Percentiles rank a stretch among this genome's conserved stretches.
These are phyloP conservation scores for Apiotrichum mycotoxinovorans DNA, from an alignment of 1,284 basidiomycete genomes.

Conservation along the genomic window DNA sequence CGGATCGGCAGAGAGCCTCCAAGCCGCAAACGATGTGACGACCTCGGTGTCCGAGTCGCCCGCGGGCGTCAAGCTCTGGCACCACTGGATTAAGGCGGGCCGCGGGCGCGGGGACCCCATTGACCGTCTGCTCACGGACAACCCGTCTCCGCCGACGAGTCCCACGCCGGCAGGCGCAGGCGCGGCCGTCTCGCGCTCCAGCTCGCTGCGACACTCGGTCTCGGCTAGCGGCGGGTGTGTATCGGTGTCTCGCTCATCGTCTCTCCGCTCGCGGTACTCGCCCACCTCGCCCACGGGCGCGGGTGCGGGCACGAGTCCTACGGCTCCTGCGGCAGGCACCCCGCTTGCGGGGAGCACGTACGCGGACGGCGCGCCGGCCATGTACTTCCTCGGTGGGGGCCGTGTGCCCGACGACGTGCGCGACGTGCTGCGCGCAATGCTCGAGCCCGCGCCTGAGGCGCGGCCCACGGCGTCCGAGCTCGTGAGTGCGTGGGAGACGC, in stretches of 20 bases:
- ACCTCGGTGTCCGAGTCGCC: conserved; percentile 7
- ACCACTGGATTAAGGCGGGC: conserved; percentile 29
- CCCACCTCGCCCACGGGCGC: neutral
- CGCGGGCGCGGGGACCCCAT: conserved; percentile 5
- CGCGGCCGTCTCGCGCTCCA: neutral
- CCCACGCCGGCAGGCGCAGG: too few relatives aligned
- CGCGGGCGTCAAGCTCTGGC: conserved; percentile 34
- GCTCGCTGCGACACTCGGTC: neutral
- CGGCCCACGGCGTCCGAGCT: conserved; percentile 38
- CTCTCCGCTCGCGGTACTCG: neutral
- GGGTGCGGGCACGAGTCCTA: neutral
- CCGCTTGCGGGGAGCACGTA: conserved; percentile 12
- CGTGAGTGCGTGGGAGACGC: conserved; percentile 30
- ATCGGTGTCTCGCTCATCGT: conserved; percentile 2
- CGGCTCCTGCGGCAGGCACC: too few relatives aligned
- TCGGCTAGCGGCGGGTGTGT: neutral
- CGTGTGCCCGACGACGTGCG: conserved; percentile 29
- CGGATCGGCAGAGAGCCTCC: conserved; percentile 32
- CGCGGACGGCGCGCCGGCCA: conserved; percentile 33
- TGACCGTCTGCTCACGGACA: conserved; percentile 4
- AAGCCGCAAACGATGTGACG: conserved; percentile 28
- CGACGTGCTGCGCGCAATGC: conserved; percentile 36
- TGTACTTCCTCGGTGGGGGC: conserved; percentile 23
- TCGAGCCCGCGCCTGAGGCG: conserved; percentile 27
- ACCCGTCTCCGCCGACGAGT: neutral